Conservation (phyloP, 495 filamentous ascomycete species). For the Tuber borchii region DNA sequence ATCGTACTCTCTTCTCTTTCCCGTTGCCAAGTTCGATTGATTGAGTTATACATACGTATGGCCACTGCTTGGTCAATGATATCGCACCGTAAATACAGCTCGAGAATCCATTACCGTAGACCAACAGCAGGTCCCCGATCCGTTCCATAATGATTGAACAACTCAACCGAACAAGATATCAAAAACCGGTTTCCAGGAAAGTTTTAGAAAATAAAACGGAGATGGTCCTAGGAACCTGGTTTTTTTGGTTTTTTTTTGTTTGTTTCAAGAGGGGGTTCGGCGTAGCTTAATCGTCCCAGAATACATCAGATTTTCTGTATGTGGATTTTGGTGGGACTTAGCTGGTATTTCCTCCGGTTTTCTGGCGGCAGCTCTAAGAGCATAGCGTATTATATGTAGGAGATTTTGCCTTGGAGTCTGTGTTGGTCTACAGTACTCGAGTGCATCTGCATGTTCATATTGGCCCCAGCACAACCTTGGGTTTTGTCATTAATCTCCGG, state of each 20-base stretch:
- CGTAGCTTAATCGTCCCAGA: neutral
- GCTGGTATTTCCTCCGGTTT: neutral
- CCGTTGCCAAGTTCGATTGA: neutral
- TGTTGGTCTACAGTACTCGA: too few species aligned
- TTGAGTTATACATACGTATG: neutral
- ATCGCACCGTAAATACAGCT: neutral
- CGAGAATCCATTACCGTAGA: neutral
- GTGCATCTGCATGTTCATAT: too few species aligned
- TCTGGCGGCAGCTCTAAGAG: neutral
- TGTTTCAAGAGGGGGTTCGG: neutral
- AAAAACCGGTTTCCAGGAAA: neutral
- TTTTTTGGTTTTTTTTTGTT: too few species aligned
- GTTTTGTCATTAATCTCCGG: neutral
- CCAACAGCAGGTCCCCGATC: neutral
- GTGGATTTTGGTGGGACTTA: neutral
- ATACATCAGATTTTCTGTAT: neutral
- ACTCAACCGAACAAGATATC: neutral
- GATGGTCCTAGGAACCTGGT: neutral
- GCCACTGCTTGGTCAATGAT: neutral
- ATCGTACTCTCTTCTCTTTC: neutral
- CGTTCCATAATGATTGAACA: neutral
- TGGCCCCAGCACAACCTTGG: neutral
- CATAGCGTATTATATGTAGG: neutral
- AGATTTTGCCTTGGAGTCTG: neutral
- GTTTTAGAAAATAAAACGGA: neutral